phyloP scores from a whole-genome alignment of 169 alveolate genomes.

The Neospora caninum region DNA sequence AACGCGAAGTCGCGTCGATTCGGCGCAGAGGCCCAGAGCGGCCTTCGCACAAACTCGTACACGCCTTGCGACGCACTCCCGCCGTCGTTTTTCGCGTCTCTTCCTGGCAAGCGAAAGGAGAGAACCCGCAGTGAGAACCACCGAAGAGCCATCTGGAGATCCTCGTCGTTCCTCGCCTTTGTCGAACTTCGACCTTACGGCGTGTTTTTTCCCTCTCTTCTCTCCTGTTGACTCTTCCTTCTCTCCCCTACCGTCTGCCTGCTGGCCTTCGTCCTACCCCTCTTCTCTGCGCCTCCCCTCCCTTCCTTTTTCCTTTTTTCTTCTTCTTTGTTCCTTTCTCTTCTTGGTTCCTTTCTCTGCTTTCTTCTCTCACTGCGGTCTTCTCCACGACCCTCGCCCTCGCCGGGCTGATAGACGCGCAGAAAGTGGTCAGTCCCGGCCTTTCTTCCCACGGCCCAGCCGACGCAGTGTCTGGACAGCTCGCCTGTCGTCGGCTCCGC shows the following conservation, averaged over 20 bases:
- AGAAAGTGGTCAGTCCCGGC: conserved; percentile 10
- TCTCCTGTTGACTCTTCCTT: no score
- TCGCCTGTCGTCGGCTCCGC: not conserved
- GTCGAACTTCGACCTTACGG: no score
- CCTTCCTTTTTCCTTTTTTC: not conserved
- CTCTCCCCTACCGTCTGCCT: no score
- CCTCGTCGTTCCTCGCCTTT: no score
- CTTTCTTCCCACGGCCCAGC: not conserved
- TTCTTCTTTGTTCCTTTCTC: not conserved
- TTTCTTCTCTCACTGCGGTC: not conserved
- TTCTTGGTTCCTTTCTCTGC: no score
- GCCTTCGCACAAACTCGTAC: not conserved
- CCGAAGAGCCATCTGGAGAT: no score
- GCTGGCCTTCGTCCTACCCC: no score
- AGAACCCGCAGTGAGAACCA: no score
- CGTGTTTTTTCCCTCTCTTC: no score
- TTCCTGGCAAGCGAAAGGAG: not conserved
- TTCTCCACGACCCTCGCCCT: not conserved
- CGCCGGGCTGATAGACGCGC: conserved; percentile 6
- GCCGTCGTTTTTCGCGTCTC: not conserved
- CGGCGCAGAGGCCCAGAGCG: not conserved
- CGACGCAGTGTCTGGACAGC: not conserved
- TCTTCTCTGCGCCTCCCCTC: not conserved
- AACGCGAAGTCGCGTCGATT: conserved; percentile 17
- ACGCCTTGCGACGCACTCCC: not conserved